phyloP scores from a whole-genome alignment of 768 basidiomycete species.

The Suillus variegatus region DNA sequence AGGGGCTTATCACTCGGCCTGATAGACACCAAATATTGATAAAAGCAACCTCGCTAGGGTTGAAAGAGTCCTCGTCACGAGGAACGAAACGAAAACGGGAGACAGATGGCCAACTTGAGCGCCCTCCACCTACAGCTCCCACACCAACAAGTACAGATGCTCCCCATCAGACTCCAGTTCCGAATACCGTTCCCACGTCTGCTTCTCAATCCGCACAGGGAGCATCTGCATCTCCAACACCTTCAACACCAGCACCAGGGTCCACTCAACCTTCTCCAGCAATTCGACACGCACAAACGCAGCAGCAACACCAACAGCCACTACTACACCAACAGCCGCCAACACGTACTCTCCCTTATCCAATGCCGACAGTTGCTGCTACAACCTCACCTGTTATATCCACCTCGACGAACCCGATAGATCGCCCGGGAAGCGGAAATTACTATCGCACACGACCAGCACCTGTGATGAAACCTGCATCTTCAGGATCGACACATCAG shows the following conservation, averaged over 20 bases:
- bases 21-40: constrained; percentile 79
- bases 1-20: background rate
- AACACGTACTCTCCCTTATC: constrained; percentile 52
- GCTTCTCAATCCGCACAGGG: constrained; percentile 27
- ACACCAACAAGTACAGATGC: constrained; percentile 21
- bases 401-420: constrained; percentile 38
- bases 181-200: constrained; percentile 33
- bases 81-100: constrained; percentile 63
- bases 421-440: constrained; percentile 31
- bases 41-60: constrained; percentile 75
- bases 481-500: constrained; percentile 37
- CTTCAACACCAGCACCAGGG: constrained; percentile 31
- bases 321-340: constrained; percentile 23
- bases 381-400: constrained; percentile 59
- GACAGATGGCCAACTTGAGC: constrained; percentile 35
- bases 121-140: constrained; percentile 23
- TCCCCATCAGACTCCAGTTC: constrained; percentile 26
- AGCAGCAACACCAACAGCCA: constrained; percentile 12
- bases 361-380: constrained; percentile 73
- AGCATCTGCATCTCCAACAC: constrained; percentile 34
- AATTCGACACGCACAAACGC: constrained; percentile 31
- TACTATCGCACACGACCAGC: constrained; percentile 58
- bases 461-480: constrained; percentile 24
- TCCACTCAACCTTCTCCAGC: constrained; percentile 38
- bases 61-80: constrained; percentile 73